Conservation (phyloP, 306 rosid species). For the Glycyrrhiza uralensis region DNA sequence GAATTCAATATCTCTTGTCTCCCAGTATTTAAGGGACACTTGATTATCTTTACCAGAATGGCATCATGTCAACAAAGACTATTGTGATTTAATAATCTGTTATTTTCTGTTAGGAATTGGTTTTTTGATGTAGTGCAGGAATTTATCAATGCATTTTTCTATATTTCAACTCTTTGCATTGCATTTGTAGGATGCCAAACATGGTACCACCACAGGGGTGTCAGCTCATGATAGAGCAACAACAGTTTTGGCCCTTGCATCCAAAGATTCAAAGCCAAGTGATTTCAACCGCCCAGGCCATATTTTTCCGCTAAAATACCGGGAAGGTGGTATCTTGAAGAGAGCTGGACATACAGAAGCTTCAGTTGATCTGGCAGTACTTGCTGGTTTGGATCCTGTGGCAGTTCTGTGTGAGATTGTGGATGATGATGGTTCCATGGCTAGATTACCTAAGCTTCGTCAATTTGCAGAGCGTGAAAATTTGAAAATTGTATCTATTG, state of each 20-base stretch:
- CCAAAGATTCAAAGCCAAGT: conserved; percentile 70
- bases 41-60: background rate
- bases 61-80: background rate
- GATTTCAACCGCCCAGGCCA: conserved; percentile 98
- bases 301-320: conserved; percentile 84
- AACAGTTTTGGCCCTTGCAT: conserved; percentile 89
- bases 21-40: background rate
- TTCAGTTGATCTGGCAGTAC: conserved; percentile 80
- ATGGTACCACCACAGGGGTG: conserved; percentile 91
- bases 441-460: conserved; percentile 87
- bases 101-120: background rate
- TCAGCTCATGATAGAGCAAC: conserved; percentile 91
- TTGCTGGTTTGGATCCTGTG: conserved; percentile 83
- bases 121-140: background rate
- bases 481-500: conserved; percentile 87
- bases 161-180: conserved; percentile 9
- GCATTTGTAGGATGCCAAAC: conserved; percentile 64
- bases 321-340: conserved; percentile 93
- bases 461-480: conserved; percentile 66
- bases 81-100: conserved; percentile 7
- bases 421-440: conserved; percentile 99
- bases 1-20: background rate
- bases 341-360: conserved; percentile 99
- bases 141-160: background rate
- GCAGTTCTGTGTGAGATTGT: conserved; percentile 89